Conservation (phyloP, 1,139 yeast genomes). For the Hemisphaericaspora xylofermentans region DNA sequence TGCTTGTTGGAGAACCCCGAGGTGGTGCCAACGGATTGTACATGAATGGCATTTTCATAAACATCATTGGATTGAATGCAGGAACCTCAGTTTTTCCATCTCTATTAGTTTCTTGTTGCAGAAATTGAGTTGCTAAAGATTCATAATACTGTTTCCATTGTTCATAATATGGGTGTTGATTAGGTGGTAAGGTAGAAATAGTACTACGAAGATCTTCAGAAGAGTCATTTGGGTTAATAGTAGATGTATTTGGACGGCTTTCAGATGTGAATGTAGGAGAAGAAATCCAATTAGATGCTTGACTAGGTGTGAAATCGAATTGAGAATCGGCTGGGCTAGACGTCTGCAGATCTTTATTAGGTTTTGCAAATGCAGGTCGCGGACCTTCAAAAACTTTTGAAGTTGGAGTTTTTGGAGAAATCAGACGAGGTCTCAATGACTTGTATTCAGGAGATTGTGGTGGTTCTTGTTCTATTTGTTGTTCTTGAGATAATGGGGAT, state of each 20-base stretch:
- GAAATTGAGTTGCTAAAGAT: slow-evolving; percentile 25
- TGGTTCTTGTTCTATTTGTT: neutral
- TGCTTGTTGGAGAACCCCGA: slow-evolving; percentile 1
- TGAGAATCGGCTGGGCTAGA: slow-evolving; percentile 2
- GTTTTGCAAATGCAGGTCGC: neutral
- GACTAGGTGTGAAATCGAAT: slow-evolving; percentile 3
- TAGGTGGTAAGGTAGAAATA: slow-evolving; percentile 12
- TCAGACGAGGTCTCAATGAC: neutral
- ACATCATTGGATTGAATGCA: slow-evolving; percentile 14
- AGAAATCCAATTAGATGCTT: neutral
- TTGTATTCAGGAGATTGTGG: neutral
- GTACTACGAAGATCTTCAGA: slow-evolving; percentile 15
- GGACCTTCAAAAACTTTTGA: neutral
- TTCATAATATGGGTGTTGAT: slow-evolving; percentile 25
- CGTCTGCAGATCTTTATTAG: neutral
- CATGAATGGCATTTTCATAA: slow-evolving; percentile 10
- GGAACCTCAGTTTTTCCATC: slow-evolving; percentile 1
- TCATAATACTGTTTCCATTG: slow-evolving; percentile 33
- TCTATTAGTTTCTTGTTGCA: slow-evolving; percentile 17
- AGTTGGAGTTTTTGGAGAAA: neutral
- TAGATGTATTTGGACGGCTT: neutral
- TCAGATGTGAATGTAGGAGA: neutral
- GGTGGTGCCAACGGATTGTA: slow-evolving; percentile 11
- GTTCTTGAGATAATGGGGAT: slow-evolving; percentile 2
- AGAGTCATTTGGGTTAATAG: slow-evolving; percentile 12